Evolutionary conservation across 306 rosid genomes (phyloP), one percentile per base, ranked within the genome.

Genomic region (Lupinus albus): DNA sequence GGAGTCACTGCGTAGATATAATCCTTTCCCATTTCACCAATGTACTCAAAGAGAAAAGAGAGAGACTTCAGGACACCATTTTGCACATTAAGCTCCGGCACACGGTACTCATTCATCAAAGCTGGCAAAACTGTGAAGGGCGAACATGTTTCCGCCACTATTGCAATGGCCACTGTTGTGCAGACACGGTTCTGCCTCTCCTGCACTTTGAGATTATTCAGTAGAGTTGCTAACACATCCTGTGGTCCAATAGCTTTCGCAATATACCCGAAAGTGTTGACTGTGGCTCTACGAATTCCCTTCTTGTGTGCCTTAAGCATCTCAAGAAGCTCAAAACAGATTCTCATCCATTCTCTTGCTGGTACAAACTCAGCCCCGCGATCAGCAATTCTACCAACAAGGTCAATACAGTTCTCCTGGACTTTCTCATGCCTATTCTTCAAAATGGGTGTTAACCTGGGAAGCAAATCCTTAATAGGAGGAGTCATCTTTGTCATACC

Each of bases 401-500:
- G 85, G 67, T 87, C 94, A 35, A 85, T 87, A 73, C 94, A 87
- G 76, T 87, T 87, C 79, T 87, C 90, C 77, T 87, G 94, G 63
- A 87, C 94, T 71, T 87, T 87, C 67, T 87, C 90, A 12, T 87
- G 90, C 80, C 94, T 85, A 76, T 87, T 87, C 78, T 87, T 87
- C 81, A 87, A 76, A 72, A 87, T 87, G 46, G 94, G 94, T 16
- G 94, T 85, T 59, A 87, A 73, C 39, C 94, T 80, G 38, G 94
- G 94, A 67, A 87, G 94, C 82, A 87, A 61, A 61, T 87, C 90
- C 78, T 87, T 87, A 10, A 87, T 87, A 8, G 94, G 94, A 32
- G 94, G 94, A 5, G 94, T 85, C 94, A 87, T 87, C 90, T 87
- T 87, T 10, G 88, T 87, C 94, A 87, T 87, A 65, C 94, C 94